These are phyloP conservation scores for Mycena chlorophos DNA, from an alignment of 768 basidiomycete genomes.

Conservation along the genomic window DNA sequence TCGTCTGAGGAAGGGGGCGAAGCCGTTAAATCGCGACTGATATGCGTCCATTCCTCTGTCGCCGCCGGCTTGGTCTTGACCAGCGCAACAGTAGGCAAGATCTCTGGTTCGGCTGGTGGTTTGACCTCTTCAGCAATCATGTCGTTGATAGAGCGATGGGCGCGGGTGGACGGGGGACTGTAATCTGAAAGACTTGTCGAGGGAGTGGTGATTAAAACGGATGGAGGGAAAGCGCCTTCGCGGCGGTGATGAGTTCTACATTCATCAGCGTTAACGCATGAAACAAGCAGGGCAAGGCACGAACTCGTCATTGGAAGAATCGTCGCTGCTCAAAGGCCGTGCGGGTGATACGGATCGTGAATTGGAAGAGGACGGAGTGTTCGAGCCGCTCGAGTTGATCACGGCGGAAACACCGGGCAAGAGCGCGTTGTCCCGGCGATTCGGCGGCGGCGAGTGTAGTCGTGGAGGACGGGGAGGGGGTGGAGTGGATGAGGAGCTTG, in stretches of 20 bases:
- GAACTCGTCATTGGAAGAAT: slow-evolving; percentile 16
- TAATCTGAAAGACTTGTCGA: slow-evolving; percentile 21
- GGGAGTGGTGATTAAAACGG: slow-evolving; percentile 32
- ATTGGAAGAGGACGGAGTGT: slow-evolving; percentile 19
- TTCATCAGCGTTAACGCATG: slow-evolving; percentile 12
- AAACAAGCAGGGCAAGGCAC: slow-evolving; percentile 1
- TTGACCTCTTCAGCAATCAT: slow-evolving; percentile 9
- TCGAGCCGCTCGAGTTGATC: slow-evolving; percentile 37
- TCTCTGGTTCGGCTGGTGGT: not conserved
- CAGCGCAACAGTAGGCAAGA: slow-evolving; percentile 39
- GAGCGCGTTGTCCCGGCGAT: slow-evolving; percentile 51
- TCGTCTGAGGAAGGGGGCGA: slow-evolving; percentile 16
- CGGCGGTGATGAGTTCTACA: slow-evolving; percentile 42
- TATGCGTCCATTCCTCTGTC: slow-evolving; percentile 21
- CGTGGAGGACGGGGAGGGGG: slow-evolving; percentile 66
- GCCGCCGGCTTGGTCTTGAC: slow-evolving; percentile 35
- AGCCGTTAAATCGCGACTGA: slow-evolving; percentile 20
- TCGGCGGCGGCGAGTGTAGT: slow-evolving; percentile 47
- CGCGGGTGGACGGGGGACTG: slow-evolving; percentile 10
- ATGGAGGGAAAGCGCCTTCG: slow-evolving; percentile 70
- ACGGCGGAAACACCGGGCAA: slow-evolving; percentile 54
- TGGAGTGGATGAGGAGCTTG: slow-evolving; percentile 43
- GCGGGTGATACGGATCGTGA: slow-evolving; percentile 18
- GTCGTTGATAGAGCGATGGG: slow-evolving; percentile 13
- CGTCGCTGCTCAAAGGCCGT: slow-evolving; percentile 6